A percentile compares a stretch with the other conserved stretches of the same genome.
Evolutionary conservation across 2,329 filamentous ascomycete genomes (phyloP).

Genomic region (Microcera coccophila): DNA sequence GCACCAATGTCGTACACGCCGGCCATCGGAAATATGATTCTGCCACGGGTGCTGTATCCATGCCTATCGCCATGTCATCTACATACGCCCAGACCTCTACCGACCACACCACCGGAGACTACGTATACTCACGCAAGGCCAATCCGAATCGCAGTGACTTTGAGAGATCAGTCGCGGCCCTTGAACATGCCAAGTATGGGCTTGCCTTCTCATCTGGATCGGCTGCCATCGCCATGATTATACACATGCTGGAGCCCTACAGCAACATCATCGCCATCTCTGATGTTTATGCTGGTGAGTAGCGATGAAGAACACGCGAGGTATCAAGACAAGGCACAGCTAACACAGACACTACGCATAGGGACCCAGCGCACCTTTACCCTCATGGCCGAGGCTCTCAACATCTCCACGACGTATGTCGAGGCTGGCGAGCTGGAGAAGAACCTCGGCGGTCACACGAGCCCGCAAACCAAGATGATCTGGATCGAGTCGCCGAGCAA

Average conservation of each 20-base stretch:
- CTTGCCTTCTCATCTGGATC: constrained; percentile 93
- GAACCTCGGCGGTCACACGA: constrained; percentile 80
- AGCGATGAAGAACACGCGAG: too few relatives aligned
- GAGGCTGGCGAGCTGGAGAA: constrained; percentile 91
- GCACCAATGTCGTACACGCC: constrained; percentile 91
- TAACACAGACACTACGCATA: too few relatives aligned
- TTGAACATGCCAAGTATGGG: constrained; percentile 89
- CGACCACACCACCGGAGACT: constrained; percentile 79
- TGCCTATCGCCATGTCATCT: constrained; percentile 90
- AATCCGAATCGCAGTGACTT: constrained; percentile 97
- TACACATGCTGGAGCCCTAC: constrained; percentile 85
- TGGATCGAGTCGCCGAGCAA: constrained; percentile 97
- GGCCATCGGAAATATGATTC: constrained; percentile 89
- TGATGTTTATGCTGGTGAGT: constrained; percentile 95
- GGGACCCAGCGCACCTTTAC: constrained; percentile 99
- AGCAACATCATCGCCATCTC: constrained; percentile 95
- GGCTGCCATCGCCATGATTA: constrained; percentile 86
- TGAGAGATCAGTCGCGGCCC: constrained; percentile 81
- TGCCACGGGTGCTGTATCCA: constrained; percentile 89
- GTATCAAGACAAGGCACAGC: too few relatives aligned
- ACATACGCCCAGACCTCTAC: constrained; percentile 91
- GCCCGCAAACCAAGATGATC: constrained; percentile 82
- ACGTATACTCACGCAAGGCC: constrained; percentile 89
- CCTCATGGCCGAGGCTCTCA: constrained; percentile 90
- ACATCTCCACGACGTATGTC: constrained; percentile 87